Base-by-base conservation (phyloP, 2,329 filamentous ascomycete species). In the Fusarium sp. region DNA sequence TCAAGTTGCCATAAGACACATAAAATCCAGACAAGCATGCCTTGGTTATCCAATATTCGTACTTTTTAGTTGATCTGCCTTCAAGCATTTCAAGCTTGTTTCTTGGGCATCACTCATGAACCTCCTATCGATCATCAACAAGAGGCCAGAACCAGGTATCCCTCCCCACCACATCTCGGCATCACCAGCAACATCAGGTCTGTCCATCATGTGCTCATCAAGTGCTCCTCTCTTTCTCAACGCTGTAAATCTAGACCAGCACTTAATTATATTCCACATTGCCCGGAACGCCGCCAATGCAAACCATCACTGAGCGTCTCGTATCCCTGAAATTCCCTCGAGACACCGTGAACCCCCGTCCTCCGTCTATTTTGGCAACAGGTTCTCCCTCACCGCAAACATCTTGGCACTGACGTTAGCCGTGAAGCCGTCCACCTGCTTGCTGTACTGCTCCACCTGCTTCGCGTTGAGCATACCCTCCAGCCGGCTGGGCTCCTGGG, bases 401-500 rank as follows among this genome's bases (percentile, higher is more conserved):
- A 99, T 98, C 92, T 99, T 99, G 76, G 94, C 92, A 73, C 91
- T 97, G 78, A 97, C 93, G 75, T 92, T 93, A 65, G 97, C 95
- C 57, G 96, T 96, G 85, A 98, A 98, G 43, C 95, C 95, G 84
- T 99, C 97, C 68, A 98, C 94, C 87, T 98, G 97, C 86, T 95
- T 93, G 81, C 95, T 94, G 86, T 98, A 99, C 87, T 98, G 96
- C 86, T 98, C 95, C 65, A 98, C 95, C 87, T 99, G 97, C 85
- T 95, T 91, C 73, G 94, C 95, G 84, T 98, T 97, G 82, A 99
- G 88, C 90, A 99, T 94, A 76, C 93, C 94, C 87, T 98, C 96
- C 78, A 98, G 87, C 77, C 96, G 89, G 86, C 93, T 97, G 66
- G 97, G 96, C 87, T 98, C 96, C 82, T 95, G 92, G 29, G 97